Evolutionary conservation across 805 yeast species (phyloP).

Genomic region (Blastobotrys attinorum): DNA sequence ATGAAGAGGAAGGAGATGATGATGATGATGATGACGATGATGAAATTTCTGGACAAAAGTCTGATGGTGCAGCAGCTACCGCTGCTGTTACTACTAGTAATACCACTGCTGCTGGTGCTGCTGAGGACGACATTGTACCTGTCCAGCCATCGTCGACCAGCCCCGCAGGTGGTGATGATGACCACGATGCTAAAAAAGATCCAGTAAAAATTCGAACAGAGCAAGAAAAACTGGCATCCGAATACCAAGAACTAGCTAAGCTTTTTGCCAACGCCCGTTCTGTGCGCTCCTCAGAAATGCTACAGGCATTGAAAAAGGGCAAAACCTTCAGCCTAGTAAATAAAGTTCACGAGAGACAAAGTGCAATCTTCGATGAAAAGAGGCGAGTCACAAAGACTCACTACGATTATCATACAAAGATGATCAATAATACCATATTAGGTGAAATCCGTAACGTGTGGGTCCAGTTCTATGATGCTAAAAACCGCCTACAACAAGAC

Average conservation of each 20-base stretch:
- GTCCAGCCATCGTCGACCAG: no score
- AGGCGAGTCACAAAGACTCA: conserved; percentile 10
- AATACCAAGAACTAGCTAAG: conserved; percentile 17
- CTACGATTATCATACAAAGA: conserved; percentile 16
- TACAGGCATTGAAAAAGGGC: conserved; percentile 18
- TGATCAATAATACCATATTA: conserved; percentile 15
- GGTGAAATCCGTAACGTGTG: conserved; percentile 22
- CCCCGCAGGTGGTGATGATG: no score
- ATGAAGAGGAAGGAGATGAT: background rate
- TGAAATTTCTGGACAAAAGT: background rate
- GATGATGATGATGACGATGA: background rate
- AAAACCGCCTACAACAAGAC: conserved; percentile 20
- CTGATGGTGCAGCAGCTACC: background rate
- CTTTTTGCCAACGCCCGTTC: conserved; percentile 16
- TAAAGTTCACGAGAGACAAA: conserved; percentile 10
- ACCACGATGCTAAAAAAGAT: no score
- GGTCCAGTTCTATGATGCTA: conserved; percentile 25
- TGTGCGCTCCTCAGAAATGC: conserved; percentile 13
- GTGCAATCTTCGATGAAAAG: conserved; percentile 12
- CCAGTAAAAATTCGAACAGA: conserved; percentile 11
- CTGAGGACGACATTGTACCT: background rate
- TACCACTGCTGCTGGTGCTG: background rate
- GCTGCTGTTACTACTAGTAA: background rate
- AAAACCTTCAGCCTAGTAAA: conserved; percentile 12
- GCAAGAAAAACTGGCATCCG: conserved; percentile 18